Percentiles rank a stretch among this genome's conserved stretches.
Evolutionary conservation across 139 green algal species (phyloP).

Genomic region (Micractinium conductrix): DNA sequence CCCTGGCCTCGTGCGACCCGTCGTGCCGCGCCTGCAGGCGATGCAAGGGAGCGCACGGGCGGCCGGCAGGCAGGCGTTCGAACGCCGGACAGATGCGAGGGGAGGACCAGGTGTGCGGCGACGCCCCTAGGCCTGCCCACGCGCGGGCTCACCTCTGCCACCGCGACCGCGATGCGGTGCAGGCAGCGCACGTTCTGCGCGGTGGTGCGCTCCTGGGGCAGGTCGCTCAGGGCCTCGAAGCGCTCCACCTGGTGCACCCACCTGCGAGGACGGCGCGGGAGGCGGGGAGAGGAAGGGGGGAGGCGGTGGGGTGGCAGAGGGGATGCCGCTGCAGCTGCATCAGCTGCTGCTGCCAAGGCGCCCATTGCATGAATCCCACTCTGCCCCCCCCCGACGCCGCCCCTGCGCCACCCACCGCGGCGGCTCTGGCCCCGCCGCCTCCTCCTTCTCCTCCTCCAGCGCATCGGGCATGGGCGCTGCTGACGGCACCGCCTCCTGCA

Average conservation of each 20-base stretch:
- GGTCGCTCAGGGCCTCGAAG: slow-evolving; percentile 23
- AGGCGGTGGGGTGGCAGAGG: too few species aligned
- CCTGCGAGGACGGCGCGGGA: neutral
- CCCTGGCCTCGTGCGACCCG: neutral
- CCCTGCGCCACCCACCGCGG: neutral
- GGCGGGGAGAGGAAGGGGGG: neutral
- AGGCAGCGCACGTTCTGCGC: neutral
- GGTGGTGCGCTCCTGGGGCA: slow-evolving; percentile 6
- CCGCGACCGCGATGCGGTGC: neutral
- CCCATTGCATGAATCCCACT: too few species aligned
- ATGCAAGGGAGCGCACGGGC: too few species aligned
- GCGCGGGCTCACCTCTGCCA: too few species aligned
- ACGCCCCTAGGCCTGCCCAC: too few species aligned
- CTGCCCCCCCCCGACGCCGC: too few species aligned
- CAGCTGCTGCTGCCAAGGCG: neutral
- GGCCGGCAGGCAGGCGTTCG: too few species aligned
- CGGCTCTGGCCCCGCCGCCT: neutral
- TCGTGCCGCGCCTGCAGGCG: neutral
- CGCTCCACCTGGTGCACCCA: slow-evolving; percentile 14
- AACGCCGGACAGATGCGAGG: too few species aligned
- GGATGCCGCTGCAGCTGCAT: too few species aligned
- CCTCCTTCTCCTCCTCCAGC: neutral
- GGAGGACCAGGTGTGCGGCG: too few species aligned
- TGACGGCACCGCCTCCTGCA: neutral
- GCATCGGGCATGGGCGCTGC: neutral